These are phyloP conservation scores for Heliamphora pulchella DNA, from an alignment of 179 eudicot genomes.

Conservation along the genomic window DNA sequence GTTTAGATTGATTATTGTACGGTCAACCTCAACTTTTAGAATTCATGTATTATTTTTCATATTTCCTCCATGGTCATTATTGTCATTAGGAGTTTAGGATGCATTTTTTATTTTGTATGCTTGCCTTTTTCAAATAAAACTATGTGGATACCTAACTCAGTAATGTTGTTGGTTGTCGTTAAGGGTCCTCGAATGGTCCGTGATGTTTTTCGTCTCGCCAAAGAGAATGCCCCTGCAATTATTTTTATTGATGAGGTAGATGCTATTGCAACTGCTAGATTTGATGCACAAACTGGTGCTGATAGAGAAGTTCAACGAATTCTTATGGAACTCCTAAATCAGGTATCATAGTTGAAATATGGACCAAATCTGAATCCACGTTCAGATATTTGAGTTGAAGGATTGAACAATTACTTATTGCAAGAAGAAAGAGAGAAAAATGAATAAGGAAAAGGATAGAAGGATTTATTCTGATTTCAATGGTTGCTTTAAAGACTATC, in stretches of 20 bases:
- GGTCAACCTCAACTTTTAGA: not conserved
- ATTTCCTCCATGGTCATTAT: no score
- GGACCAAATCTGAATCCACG: not conserved
- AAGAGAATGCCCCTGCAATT: conserved; percentile 93
- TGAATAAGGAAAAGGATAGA: no score
- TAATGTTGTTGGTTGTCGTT: not conserved
- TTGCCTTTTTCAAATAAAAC: not conserved
- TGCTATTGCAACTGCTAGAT: conserved; percentile 92
- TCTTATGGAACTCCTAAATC: conserved; percentile 85
- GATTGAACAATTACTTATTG: no score
- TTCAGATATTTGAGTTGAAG: not conserved
- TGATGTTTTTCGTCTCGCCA: conserved; percentile 93
- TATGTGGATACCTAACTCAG: no score
- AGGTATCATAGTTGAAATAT: conserved; percentile 34
- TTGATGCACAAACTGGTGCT: conserved; percentile 98
- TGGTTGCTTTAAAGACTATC: no score
- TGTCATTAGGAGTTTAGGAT: no score
- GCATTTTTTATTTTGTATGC: not conserved
- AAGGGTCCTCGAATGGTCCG: conserved; percentile 98
- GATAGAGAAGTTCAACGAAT: conserved; percentile 97
- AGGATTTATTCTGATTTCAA: no score
- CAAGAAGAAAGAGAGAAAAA: not conserved
- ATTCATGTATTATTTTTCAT: not conserved
- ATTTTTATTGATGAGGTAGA: conserved; percentile 94
- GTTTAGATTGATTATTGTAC: not conserved